Evolutionary conservation across 1,284 basidiomycete genomes (phyloP).

Genomic region (Ustilago lituana): DNA sequence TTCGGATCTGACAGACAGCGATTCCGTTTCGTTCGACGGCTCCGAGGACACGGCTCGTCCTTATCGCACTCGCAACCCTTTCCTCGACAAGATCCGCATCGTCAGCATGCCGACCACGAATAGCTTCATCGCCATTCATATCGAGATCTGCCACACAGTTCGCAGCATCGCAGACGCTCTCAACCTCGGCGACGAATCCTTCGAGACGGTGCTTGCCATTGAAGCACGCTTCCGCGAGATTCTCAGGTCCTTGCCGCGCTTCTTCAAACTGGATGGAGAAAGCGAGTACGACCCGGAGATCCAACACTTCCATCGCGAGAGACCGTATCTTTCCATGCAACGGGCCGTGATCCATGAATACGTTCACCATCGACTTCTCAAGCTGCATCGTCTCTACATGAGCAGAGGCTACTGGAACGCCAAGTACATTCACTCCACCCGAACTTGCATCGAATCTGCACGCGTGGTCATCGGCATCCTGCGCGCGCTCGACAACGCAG

Average conservation of each 20-base stretch:
- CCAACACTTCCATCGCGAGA: slow-evolving; percentile 44
- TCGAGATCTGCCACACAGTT: slow-evolving; percentile 49
- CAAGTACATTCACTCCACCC: slow-evolving; percentile 55
- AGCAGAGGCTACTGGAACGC: slow-evolving; percentile 55
- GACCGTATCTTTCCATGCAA: slow-evolving; percentile 57
- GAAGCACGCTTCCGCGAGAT: slow-evolving; percentile 51
- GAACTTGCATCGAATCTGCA: slow-evolving; percentile 50
- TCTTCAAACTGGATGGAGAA: slow-evolving; percentile 50
- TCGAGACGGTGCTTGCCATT: slow-evolving; percentile 48
- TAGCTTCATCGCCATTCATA: slow-evolving; percentile 50
- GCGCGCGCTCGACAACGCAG: slow-evolving; percentile 26
- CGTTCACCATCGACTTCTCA: slow-evolving; percentile 57
- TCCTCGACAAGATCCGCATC: slow-evolving; percentile 31
- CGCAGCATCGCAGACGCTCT: slow-evolving; percentile 43
- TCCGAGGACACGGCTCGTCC: slow-evolving; percentile 15
- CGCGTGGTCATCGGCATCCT: slow-evolving; percentile 39
- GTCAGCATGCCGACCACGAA: slow-evolving; percentile 41
- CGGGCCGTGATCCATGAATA: slow-evolving; percentile 52
- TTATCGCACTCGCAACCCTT: slow-evolving; percentile 10
- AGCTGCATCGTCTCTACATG: slow-evolving; percentile 57
- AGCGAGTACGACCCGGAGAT: slow-evolving; percentile 57
- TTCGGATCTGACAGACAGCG: slow-evolving; percentile 36
- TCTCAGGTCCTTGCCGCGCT: slow-evolving; percentile 48
- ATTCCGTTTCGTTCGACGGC: neutral
- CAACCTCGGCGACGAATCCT: slow-evolving; percentile 39